Evolutionary conservation across 495 filamentous ascomycete species (phyloP).

Genomic region (Thermothielavioides terrestris): DNA sequence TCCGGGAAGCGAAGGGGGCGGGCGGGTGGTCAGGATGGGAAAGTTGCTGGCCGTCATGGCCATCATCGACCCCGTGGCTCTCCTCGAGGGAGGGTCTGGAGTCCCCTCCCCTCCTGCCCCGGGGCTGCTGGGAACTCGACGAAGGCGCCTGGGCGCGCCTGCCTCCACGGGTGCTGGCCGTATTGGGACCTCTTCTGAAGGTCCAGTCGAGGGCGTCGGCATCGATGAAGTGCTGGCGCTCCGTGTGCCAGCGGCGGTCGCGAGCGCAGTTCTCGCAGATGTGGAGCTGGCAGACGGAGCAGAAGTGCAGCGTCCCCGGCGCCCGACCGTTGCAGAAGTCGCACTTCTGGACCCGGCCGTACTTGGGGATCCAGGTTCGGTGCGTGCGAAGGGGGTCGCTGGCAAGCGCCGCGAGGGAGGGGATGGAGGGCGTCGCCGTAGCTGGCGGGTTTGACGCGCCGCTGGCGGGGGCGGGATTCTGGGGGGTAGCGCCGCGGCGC

Average conservation of each 20-base stretch:
- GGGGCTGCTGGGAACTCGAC: not conserved
- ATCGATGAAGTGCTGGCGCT: constrained; percentile 13
- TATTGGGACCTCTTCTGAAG: not conserved
- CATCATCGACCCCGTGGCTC: no score
- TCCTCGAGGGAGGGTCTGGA: no score
- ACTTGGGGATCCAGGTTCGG: constrained; percentile 5
- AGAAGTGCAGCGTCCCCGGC: constrained; percentile 7
- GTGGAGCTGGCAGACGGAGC: constrained; percentile 7
- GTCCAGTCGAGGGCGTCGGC: constrained; percentile 6
- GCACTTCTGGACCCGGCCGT: constrained; percentile 20
- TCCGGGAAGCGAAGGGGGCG: no score
- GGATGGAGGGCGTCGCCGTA: no score
- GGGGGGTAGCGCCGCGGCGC: no score
- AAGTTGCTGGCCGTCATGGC: no score
- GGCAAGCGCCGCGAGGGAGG: not conserved
- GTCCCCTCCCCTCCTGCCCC: no score
- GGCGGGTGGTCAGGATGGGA: no score
- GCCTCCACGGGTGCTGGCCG: not conserved
- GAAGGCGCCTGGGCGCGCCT: not conserved
- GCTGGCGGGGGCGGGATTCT: not conserved
- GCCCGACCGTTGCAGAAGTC: constrained; percentile 18
- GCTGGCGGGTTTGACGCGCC: not conserved
- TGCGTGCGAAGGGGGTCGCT: constrained; percentile 4
- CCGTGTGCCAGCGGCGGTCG: not conserved
- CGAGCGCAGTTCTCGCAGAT: constrained; percentile 16